A percentile compares a stretch with the other conserved stretches of the same genome.
Evolutionary conservation across 75 land plant species (phyloP).

Genomic region (Pinus tabuliformis): DNA sequence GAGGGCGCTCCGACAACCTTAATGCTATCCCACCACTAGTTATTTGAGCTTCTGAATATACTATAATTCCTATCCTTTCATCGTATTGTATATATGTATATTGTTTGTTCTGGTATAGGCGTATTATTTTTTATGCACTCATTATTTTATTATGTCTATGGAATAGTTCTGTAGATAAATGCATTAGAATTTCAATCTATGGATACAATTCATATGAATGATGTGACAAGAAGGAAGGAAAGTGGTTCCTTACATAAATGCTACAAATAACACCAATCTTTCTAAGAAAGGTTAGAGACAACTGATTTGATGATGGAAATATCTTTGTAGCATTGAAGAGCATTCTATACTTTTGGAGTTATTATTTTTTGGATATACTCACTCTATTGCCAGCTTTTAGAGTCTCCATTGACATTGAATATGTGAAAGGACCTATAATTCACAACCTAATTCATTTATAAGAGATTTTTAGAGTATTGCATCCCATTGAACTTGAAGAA

Average conservation of each 20-base stretch:
- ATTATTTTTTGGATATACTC: conserved; percentile 95
- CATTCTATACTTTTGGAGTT: conserved; percentile 93
- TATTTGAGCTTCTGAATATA: too few species aligned
- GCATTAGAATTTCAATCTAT: too few species aligned
- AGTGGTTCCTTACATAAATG: conserved; percentile 91
- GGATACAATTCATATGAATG: conserved; percentile 43
- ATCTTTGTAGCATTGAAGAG: conserved; percentile 96
- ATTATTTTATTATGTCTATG: too few species aligned
- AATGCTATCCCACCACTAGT: too few species aligned
- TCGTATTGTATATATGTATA: too few species aligned
- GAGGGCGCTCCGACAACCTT: too few species aligned
- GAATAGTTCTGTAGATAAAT: too few species aligned
- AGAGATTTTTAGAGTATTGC: conserved; percentile 64
- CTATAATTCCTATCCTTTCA: too few species aligned
- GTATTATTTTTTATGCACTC: too few species aligned
- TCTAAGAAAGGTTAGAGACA: conserved; percentile 90
- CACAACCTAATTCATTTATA: conserved; percentile 63
- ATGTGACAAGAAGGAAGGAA: conserved; percentile 99
- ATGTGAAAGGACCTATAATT: conserved; percentile 84
- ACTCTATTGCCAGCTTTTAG: conserved; percentile 97
- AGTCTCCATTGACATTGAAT: conserved; percentile 93
- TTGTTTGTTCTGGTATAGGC: too few species aligned
- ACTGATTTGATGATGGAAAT: conserved; percentile 97
- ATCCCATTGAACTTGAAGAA: conserved; percentile 74
- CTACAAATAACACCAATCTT: conserved; percentile 90